These are phyloP conservation scores for Fusarium xyrophilum DNA, from an alignment of 2,329 filamentous ascomycete genomes.

Conservation along the genomic window DNA sequence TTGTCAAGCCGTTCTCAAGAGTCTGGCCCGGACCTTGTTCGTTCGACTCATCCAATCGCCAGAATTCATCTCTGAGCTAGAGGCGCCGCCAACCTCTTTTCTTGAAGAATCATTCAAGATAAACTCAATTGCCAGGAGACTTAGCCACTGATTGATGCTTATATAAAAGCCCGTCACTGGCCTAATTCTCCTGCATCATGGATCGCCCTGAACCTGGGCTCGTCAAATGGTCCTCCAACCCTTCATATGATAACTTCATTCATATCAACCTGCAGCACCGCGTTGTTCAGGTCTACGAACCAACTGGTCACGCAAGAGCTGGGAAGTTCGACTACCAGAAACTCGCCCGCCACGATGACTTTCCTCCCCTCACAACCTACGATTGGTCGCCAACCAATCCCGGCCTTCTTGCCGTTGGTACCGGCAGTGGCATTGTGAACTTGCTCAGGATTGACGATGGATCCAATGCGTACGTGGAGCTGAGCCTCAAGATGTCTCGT, in stretches of 20 bases:
- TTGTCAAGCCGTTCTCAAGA: background rate
- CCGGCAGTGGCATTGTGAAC: slow-evolving; percentile 76
- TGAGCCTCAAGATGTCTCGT: slow-evolving; percentile 76
- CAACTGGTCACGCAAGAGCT: slow-evolving; percentile 64
- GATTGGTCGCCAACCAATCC: slow-evolving; percentile 70
- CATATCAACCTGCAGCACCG: slow-evolving; percentile 70
- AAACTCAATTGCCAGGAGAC: background rate
- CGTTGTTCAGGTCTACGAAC: slow-evolving; percentile 68
- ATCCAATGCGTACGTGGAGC: slow-evolving; percentile 68
- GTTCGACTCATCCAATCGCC: background rate
- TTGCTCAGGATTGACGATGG: slow-evolving; percentile 75
- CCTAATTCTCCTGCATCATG: slow-evolving; percentile 48
- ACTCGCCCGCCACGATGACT: slow-evolving; percentile 66
- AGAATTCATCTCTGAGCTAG: background rate
- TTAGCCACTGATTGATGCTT: background rate
- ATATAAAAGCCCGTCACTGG: background rate
- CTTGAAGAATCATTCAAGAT: background rate
- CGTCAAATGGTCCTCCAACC: slow-evolving; percentile 71
- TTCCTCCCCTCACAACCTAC: slow-evolving; percentile 69
- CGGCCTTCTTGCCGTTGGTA: slow-evolving; percentile 76
- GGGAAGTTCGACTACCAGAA: slow-evolving; percentile 65
- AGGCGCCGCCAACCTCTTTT: background rate
- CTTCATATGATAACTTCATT: slow-evolving; percentile 65
- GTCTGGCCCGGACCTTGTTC: background rate
- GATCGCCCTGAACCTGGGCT: slow-evolving; percentile 68